Conservation (phyloP, 2,329 filamentous ascomycete genomes). For the Apiospora marii region DNA sequence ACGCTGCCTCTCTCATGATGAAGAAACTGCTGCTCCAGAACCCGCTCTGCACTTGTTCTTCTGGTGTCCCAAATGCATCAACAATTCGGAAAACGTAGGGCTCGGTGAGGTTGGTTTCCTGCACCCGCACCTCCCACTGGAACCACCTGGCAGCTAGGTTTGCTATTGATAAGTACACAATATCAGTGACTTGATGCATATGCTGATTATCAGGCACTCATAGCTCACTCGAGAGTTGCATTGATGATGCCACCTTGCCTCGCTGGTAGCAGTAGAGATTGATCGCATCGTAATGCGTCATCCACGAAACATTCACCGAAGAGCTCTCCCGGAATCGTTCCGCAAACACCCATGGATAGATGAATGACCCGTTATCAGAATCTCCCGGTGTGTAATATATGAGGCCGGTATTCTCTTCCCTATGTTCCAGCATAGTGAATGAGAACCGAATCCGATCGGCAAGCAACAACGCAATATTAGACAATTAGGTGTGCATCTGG, state of each 20-base stretch:
- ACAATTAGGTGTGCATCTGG: background rate
- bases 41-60: background rate
- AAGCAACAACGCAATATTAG: background rate
- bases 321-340: background rate
- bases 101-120: slow-evolving; percentile 2
- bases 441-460: background rate
- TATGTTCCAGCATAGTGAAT: background rate
- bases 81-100: background rate
- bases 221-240: background rate
- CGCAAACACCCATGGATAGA: background rate
- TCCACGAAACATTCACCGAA: background rate
- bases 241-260: background rate
- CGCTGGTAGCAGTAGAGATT: slow-evolving; percentile 1
- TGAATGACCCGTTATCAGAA: background rate
- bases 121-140: background rate
- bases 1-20: background rate
- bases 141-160: background rate
- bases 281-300: background rate
- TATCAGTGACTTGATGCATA: background rate
- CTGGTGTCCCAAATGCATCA: background rate
- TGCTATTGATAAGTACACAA: background rate
- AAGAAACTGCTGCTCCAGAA: background rate
- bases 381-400: background rate
- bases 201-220: background rate
- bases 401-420: background rate